Evolutionary conservation across 208 protist genomes (phyloP), one percentile per base, ranked within the genome.

Genomic region (Crithidia brevicula): DNA sequence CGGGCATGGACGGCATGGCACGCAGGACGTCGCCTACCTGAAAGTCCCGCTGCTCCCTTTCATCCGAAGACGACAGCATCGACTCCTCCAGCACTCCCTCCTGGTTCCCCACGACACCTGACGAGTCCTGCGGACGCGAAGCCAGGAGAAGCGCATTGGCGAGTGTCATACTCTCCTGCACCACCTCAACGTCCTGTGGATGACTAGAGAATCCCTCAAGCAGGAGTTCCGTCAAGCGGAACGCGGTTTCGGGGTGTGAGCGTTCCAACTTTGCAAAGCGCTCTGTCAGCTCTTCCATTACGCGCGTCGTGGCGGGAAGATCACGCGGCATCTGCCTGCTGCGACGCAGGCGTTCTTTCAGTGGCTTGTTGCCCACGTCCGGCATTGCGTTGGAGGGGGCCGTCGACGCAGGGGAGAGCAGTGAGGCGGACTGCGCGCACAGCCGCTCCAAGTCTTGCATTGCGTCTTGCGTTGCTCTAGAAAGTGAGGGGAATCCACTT

Each of bases 1-100:
- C 61, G 16, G 70, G 70, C 70, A 76, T 70, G 4, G 53, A 64
- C 22, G 70, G 70, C 70, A 76, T 76, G 28, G 30, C 28, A 20
- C 62, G 70, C 5, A 76, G 47, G 22, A 66, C 60, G 9, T 64
- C 62, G 1, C 46, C 54, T 7, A 76, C 62, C 45, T 53, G 66
- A 23, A 69, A 76, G 16, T 38, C 62, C 3, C 54, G 13, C 22
- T 30, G 25, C 30, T 23, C 38, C 25, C 25, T 20, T 28, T 59
- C 47, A 0, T 15, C 10, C 6, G 43, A 42, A 20, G 7, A 10
- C 13, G 23, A 40, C 8, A 46, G 25, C 22, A 13, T 20, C 3
- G 42, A n/a, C 2, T 64, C 56, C 0, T 68, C 62, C 0, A 59
- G 2, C 4, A 31, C 15, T 25, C 28, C 31, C 4, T 33, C 1